A percentile compares a stretch with the other conserved stretches of the same genome.
Conservation (phyloP, 768 basidiomycete genomes). For the Chiua virens region DNA sequence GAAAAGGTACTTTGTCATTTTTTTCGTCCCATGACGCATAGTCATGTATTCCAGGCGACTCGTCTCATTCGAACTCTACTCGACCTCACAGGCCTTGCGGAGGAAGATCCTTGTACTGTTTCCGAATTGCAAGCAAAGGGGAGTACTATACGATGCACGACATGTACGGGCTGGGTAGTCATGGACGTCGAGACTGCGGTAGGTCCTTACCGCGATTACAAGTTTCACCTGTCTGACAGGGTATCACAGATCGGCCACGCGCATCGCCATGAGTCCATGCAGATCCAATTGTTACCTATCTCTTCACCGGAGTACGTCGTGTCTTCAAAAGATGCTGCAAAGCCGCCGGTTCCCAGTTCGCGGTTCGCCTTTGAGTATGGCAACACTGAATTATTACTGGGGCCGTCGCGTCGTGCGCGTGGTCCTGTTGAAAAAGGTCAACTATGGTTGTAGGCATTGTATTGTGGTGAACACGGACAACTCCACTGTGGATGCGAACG, state of each 20-base stretch:
- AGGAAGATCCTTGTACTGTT: slow-evolving; percentile 28
- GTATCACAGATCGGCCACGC: slow-evolving; percentile 57
- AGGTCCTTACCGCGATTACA: slow-evolving; percentile 14
- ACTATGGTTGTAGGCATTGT: slow-evolving; percentile 60
- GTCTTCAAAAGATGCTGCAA: neutral
- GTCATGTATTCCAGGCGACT: slow-evolving; percentile 42
- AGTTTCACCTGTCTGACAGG: neutral
- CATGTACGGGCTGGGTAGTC: slow-evolving; percentile 49
- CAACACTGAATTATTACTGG: slow-evolving; percentile 15
- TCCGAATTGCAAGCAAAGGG: slow-evolving; percentile 24
- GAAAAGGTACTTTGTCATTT: slow-evolving; percentile 41
- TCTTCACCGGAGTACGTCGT: accelerated
- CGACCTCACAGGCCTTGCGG: slow-evolving; percentile 27
- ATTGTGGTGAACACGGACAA: neutral
- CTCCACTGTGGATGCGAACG: neutral
- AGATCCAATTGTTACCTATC: slow-evolving; percentile 33
- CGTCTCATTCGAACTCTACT: slow-evolving; percentile 42
- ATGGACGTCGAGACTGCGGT: slow-evolving; percentile 52
- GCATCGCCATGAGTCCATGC: slow-evolving; percentile 59
- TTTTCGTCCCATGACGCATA: neutral
- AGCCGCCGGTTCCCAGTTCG: neutral
- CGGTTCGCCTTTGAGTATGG: slow-evolving; percentile 26
- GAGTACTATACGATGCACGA: slow-evolving; percentile 42
- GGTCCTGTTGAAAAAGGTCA: slow-evolving; percentile 34
- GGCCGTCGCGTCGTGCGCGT: slow-evolving; percentile 19